phyloP scores from a whole-genome alignment of 2,329 filamentous ascomycete species.

The Fusarium circinatum region DNA sequence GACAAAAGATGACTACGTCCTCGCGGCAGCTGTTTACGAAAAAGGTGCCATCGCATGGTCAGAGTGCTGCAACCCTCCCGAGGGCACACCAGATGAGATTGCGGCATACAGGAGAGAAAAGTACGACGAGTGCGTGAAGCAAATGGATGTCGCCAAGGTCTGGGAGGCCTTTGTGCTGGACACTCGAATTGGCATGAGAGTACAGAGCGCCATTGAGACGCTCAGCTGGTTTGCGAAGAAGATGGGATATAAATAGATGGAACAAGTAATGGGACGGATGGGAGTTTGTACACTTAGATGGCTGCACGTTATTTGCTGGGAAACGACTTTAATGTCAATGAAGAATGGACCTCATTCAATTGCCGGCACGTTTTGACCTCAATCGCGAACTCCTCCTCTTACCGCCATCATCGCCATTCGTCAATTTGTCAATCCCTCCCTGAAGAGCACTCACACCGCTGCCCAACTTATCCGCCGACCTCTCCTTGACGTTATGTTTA shows the following conservation, averaged over 20 bases:
- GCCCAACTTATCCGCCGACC: slow-evolving; percentile 48
- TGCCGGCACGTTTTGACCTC: slow-evolving; percentile 35
- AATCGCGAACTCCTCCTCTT: slow-evolving; percentile 43
- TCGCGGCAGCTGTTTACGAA: slow-evolving; percentile 85
- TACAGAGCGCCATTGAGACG: slow-evolving; percentile 75
- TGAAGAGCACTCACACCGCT: slow-evolving; percentile 49
- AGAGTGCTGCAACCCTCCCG: slow-evolving; percentile 62
- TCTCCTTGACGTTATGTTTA: slow-evolving; percentile 63
- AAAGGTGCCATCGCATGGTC: slow-evolving; percentile 84
- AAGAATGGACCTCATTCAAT: neutral
- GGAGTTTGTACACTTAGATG: slow-evolving; percentile 30
- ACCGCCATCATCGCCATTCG: slow-evolving; percentile 41
- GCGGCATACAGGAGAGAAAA: slow-evolving; percentile 57
- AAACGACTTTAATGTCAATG: neutral
- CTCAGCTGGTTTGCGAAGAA: slow-evolving; percentile 64
- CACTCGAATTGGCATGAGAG: slow-evolving; percentile 77
- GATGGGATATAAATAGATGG: slow-evolving; percentile 49
- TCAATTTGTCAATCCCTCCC: slow-evolving; percentile 47
- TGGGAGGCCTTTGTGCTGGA: slow-evolving; percentile 82
- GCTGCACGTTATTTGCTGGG: neutral
- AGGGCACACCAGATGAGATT: slow-evolving; percentile 45
- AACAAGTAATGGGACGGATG: neutral
- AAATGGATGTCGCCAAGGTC: slow-evolving; percentile 72
- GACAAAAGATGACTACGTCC: slow-evolving; percentile 74
- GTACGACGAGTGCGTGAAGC: slow-evolving; percentile 69